These are phyloP conservation scores for Ustilago cynodontis DNA, from an alignment of 1,284 basidiomycete genomes.

Conservation along the genomic window DNA sequence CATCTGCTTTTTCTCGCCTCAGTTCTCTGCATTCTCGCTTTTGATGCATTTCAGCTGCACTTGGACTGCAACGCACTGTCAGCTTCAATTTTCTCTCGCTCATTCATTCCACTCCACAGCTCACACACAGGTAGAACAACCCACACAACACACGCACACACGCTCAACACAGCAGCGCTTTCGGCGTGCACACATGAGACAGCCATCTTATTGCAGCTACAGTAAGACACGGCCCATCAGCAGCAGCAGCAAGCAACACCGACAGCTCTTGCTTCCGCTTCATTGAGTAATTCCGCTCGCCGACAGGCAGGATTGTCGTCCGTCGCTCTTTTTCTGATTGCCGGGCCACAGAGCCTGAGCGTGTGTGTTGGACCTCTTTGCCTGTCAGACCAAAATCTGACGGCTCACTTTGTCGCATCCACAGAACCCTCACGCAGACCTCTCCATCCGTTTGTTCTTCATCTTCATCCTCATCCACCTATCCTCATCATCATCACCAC, in stretches of 20 bases:
- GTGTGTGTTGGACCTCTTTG: slow-evolving; percentile 9
- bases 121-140: not conserved
- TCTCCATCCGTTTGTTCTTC: slow-evolving; percentile 2
- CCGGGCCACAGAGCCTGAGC: not conserved
- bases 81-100: not conserved
- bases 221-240: not conserved
- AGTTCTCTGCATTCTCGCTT: not conserved
- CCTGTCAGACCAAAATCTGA: slow-evolving; percentile 6
- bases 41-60: not conserved
- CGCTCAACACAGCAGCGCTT: not conserved
- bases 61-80: not conserved
- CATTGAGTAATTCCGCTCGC: slow-evolving; percentile 5
- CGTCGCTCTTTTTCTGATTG: not conserved
- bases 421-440: not conserved
- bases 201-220: not conserved
- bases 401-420: not conserved
- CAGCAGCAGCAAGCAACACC: slow-evolving; percentile 5
- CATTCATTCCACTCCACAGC: slow-evolving; percentile 5
- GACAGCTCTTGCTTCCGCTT: not conserved
- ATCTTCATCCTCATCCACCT: not conserved
- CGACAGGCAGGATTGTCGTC: not conserved
- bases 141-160: slow-evolving; percentile 2
- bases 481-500: not conserved
- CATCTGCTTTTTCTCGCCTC: not conserved
- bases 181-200: not conserved